A percentile compares a stretch with the other conserved stretches of the same genome.
phyloP scores from a whole-genome alignment of 108 stramenopile species.

The Parmales sp. region DNA sequence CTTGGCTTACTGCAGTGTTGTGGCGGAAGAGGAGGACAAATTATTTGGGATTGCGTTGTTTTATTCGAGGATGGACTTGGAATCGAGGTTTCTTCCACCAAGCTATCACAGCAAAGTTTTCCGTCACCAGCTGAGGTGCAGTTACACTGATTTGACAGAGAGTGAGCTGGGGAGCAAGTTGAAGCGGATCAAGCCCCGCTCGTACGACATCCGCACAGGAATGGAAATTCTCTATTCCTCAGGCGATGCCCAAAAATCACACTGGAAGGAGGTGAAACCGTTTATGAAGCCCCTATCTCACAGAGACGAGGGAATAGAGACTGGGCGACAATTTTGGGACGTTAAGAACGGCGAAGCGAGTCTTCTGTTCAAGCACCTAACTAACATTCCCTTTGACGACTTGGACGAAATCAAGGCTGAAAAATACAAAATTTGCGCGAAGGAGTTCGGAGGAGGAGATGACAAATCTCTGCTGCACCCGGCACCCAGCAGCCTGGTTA shows the following conservation, averaged over 20 bases:
- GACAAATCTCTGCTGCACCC: background rate
- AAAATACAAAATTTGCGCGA: background rate
- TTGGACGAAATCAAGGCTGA: background rate
- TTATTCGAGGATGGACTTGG: background rate
- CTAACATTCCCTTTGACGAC: background rate
- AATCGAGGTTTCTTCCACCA: background rate
- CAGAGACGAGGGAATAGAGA: background rate
- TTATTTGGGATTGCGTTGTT: background rate
- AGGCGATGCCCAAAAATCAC: background rate
- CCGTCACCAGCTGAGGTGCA: background rate
- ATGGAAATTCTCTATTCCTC: background rate
- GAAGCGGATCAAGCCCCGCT: background rate
- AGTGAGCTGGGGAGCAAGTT: background rate
- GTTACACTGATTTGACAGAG: background rate
- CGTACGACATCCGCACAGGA: background rate
- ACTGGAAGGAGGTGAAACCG: background rate
- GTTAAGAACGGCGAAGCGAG: background rate
- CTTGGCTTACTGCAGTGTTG: background rate
- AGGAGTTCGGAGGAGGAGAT: background rate
- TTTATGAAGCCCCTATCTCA: background rate
- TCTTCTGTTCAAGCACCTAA: background rate
- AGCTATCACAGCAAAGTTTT: background rate
- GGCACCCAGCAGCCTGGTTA: background rate
- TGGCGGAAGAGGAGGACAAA: background rate
- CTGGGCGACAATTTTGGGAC: background rate